Base-by-base conservation (phyloP, 2,329 filamentous ascomycete genomes). In the Uncinocarpus reesii region DNA sequence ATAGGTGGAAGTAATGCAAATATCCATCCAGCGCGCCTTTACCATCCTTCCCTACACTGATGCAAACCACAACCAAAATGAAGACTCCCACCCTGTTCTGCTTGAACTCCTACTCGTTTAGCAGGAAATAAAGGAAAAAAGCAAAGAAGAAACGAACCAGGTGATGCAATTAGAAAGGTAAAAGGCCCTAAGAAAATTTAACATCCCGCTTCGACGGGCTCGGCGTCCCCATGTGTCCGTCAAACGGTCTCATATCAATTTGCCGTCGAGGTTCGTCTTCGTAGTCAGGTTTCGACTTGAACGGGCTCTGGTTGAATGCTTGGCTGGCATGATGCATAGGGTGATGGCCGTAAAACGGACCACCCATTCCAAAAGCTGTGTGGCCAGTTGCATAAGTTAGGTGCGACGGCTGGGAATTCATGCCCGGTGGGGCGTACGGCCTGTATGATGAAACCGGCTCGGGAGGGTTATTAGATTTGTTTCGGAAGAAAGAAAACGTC, bases 401-500 rank as follows among this genome's bases (percentile, higher is more conserved):
- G 2, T 61, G 56, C 16, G 56, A 29, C 13, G 60, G 59, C 7
- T 60, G 52, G 5, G 56, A 53, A 11, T 57, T 49, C 24, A 56
- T 56, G 24, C 54, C 53, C 26, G 54, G 56, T 1, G 58, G 51
- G 16, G 60, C 58, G 24, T 55, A 57, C 13, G 56, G 32, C 16
- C 57, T 57, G 47, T 52, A 57, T 21, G 62, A 28, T 59, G 56
- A 23, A 61, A 59, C 42, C 62, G 64, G 42, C 56, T 60, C 21
- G 55, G 60, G 53, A 57, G 60, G 53, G 60, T 65, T 57, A 61
- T 60, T 53, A 7, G 60, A 58, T 53, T 71, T 70, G 49, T 68
- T 64, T 50, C 73, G 66, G 56, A 79, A 72, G 44, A 76, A 70
- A 50, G 72, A 71, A 60, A 81, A 80, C 2, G 77, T 77, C 61